These are phyloP conservation scores for Yamadazyma philogaea DNA, from an alignment of 805 yeast species.

Conservation along the genomic window DNA sequence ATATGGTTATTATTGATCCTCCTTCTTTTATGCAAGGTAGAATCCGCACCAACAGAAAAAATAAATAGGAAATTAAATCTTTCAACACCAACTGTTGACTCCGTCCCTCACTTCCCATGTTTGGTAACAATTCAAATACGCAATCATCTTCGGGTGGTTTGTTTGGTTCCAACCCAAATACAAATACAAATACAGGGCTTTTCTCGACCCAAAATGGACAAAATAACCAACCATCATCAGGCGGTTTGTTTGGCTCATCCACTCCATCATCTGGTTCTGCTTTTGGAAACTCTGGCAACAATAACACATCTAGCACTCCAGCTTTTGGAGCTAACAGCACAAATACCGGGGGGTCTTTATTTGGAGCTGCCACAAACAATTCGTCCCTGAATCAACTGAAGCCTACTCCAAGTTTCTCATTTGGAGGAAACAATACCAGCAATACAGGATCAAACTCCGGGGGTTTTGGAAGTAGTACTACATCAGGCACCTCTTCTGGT, in stretches of 20 bases:
- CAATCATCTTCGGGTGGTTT: constrained; percentile 18
- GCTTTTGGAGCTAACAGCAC: neutral
- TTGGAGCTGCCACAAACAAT: constrained; percentile 7
- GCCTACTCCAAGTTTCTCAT: constrained; percentile 14
- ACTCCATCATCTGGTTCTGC: constrained; percentile 8
- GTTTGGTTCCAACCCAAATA: constrained; percentile 14
- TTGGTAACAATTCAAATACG: constrained; percentile 9
- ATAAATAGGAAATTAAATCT: neutral
- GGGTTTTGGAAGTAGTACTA: constrained; percentile 12
- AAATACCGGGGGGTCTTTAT: constrained; percentile 12
- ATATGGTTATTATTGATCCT: too few species aligned
- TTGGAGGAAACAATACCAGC: constrained; percentile 15
- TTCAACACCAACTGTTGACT: neutral
- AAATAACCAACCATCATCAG: neutral
- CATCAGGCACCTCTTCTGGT: constrained; percentile 3
- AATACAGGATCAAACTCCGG: neutral
- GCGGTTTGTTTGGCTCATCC: constrained; percentile 2
- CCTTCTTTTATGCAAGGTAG: too few species aligned
- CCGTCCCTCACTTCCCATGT: constrained; percentile 1
- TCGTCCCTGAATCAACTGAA: neutral
- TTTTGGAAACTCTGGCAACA: constrained; percentile 17
- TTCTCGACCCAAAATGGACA: too few species aligned
- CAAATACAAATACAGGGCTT: constrained; percentile 1
- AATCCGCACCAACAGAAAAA: neutral
- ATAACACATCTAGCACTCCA: constrained; percentile 1